Evolutionary conservation across 2,329 filamentous ascomycete species (phyloP), one percentile per base, ranked within the genome.

Genomic region (Emmonsiellopsis sp.): DNA sequence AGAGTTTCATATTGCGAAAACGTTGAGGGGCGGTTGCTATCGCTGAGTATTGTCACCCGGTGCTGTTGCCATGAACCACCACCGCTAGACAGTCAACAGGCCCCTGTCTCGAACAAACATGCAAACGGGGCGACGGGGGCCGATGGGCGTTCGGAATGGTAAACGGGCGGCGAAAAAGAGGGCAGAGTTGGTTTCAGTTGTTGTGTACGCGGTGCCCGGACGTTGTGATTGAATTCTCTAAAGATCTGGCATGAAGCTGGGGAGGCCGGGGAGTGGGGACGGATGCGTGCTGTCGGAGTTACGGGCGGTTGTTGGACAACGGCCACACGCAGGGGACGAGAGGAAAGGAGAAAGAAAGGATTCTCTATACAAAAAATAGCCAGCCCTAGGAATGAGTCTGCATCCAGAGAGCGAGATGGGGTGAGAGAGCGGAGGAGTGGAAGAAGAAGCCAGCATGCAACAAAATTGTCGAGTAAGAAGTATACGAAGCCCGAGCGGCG

Each of bases 1-100:
- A 34, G 34, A 58, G 42, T 44, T 51, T 58, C 57, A 58, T 58
- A n/a, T n/a, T n/a, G n/a, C n/a, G n/a, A n/a, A n/a, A n/a, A n/a
- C n/a, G n/a, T n/a, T n/a, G n/a, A n/a, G n/a, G n/a, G n/a, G n/a
- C n/a, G n/a, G n/a, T n/a, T n/a, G n/a, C n/a, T n/a, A n/a, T n/a
- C n/a, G n/a, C n/a, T n/a, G n/a, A n/a, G n/a, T n/a, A n/a, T n/a
- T n/a, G n/a, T n/a, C n/a, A n/a, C n/a, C n/a, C n/a, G n/a, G 16
- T 49, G 46, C 8, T n/a, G 46, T 38, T 49, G 35, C 46, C 46
- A 49, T 40, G 34, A 49, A 49, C 16, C 16, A 49, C 16, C 2
- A 38, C 10, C 13, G 16, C 5, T 30, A 6, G 15, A 5, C 16
- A 13, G 11, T 15, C 46, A 49, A 30, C 8, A n/a, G 20, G 16